Evolutionary conservation across 2,329 filamentous ascomycete species (phyloP).

Genomic region (Sporothrix curviconia): DNA sequence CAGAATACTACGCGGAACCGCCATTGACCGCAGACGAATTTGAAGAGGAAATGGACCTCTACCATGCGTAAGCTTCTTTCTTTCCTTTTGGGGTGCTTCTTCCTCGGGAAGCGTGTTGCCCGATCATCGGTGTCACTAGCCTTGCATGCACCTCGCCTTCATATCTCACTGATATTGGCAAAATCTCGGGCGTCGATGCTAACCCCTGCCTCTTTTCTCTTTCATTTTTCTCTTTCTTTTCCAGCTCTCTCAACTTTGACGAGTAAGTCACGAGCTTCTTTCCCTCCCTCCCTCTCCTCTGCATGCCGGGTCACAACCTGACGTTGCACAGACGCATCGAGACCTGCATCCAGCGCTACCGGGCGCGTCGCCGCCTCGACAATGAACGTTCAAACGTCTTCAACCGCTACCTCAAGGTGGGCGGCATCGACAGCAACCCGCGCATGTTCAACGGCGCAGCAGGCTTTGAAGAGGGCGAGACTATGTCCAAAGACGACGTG

Average conservation of each 20-base stretch:
- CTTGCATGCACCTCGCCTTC: not conserved
- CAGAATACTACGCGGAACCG: conserved; percentile 70
- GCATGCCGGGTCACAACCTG: not conserved
- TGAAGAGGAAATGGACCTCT: conserved; percentile 59
- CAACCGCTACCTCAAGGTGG: conserved; percentile 72
- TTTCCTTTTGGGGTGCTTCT: not conserved
- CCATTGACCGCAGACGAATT: conserved; percentile 67
- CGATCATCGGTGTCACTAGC: not conserved
- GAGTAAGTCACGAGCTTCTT: conserved; percentile 21
- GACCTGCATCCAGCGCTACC: conserved; percentile 75
- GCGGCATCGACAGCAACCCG: conserved; percentile 61
- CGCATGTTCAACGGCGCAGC: conserved; percentile 56
- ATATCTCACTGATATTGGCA: not conserved
- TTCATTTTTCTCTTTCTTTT: not conserved
- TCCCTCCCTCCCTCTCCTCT: conserved; percentile 34
- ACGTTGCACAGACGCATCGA: conserved; percentile 62
- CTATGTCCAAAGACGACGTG: conserved; percentile 57
- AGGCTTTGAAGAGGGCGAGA: conserved; percentile 40
- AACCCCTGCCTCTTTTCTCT: not conserved
- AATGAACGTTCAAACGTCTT: conserved; percentile 58
- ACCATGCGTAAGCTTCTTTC: conserved; percentile 48
- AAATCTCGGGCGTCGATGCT: not conserved
- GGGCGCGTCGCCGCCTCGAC: conserved; percentile 67
- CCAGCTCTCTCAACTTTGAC: conserved; percentile 13
- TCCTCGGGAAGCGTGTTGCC: too few relatives aligned